These are phyloP conservation scores for Globisporangium recalcitrans DNA, from an alignment of 352 stramenopile genomes.

Conservation along the genomic window DNA sequence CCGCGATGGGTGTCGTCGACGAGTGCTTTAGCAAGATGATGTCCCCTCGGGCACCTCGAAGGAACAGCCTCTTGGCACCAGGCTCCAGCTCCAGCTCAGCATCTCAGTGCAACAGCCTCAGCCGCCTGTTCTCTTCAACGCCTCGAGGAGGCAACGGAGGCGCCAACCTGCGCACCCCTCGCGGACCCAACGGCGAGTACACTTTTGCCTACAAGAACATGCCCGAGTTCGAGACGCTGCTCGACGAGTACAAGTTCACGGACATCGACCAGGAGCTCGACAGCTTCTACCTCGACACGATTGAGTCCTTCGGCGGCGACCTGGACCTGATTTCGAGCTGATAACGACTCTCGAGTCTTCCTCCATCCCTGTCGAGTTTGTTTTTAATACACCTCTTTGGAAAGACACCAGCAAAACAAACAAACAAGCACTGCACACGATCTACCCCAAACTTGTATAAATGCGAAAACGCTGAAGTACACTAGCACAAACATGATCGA, in stretches of 20 bases:
- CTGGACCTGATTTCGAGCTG: conserved; percentile 59
- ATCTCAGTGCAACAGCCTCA: conserved; percentile 15
- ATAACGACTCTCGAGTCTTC: background rate
- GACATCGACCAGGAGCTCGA: conserved; percentile 82
- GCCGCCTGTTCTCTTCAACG: background rate
- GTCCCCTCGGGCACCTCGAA: conserved; percentile 15
- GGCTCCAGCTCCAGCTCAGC: conserved; percentile 12
- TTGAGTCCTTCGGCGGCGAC: conserved; percentile 54
- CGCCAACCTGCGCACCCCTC: conserved; percentile 22
- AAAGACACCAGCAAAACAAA: background rate
- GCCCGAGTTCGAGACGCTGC: conserved; percentile 66
- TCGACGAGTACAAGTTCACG: conserved; percentile 74
- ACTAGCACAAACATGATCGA: conserved; percentile 3
- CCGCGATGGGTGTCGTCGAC: conserved; percentile 35
- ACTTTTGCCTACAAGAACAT: conserved; percentile 42
- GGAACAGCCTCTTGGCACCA: conserved; percentile 15
- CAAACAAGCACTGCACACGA: background rate
- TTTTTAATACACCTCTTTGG: conserved; percentile 1
- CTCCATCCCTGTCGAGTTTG: background rate
- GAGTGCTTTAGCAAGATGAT: conserved; percentile 48
- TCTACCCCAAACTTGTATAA: background rate
- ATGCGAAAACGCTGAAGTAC: background rate
- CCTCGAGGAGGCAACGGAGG: conserved; percentile 4
- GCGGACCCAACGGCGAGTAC: conserved; percentile 20
- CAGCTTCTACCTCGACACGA: conserved; percentile 75